A percentile compares a stretch with the other conserved stretches of the same genome.
These are phyloP conservation scores for Eudorina sp. DNA, from an alignment of 139 green algal species.

Conservation along the genomic window DNA sequence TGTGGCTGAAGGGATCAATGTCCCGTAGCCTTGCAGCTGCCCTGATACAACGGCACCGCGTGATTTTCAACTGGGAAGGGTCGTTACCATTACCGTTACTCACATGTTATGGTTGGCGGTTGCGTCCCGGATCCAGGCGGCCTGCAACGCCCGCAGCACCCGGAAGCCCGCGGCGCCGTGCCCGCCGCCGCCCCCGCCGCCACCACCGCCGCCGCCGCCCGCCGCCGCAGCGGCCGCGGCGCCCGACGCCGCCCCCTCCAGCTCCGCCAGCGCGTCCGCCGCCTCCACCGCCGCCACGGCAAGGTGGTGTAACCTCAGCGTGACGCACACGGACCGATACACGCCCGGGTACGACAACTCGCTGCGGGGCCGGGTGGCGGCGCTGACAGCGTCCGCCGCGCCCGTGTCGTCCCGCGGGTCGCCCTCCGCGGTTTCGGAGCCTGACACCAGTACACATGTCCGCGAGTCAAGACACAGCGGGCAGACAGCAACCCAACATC, in stretches of 20 bases:
- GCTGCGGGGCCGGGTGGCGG: background rate
- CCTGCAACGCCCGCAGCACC: conserved; percentile 79
- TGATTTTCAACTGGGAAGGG: too few species aligned
- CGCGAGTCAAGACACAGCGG: too few species aligned
- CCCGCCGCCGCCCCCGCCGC: background rate
- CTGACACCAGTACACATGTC: too few species aligned
- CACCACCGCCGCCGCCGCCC: conserved; percentile 24
- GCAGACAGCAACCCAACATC: background rate
- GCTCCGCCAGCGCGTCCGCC: conserved; percentile 71
- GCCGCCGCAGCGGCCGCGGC: conserved; percentile 60
- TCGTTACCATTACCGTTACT: too few species aligned
- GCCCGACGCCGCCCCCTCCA: conserved; percentile 71
- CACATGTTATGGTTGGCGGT: conserved; percentile 74
- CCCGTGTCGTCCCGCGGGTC: conserved; percentile 22
- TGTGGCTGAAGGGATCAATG: too few species aligned
- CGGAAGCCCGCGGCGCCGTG: conserved; percentile 61
- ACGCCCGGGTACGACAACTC: conserved; percentile 78
- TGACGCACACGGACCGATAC: conserved; percentile 89
- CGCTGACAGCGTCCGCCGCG: conserved; percentile 6
- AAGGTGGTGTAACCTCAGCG: conserved; percentile 89
- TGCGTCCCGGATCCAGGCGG: conserved; percentile 82
- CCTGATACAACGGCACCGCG: too few species aligned
- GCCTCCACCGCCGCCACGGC: conserved; percentile 83
- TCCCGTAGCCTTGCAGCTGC: too few species aligned
- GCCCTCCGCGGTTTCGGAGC: conserved; percentile 7